phyloP scores from a whole-genome alignment of 2,329 filamentous ascomycete genomes.

The Penicillium sp. region DNA sequence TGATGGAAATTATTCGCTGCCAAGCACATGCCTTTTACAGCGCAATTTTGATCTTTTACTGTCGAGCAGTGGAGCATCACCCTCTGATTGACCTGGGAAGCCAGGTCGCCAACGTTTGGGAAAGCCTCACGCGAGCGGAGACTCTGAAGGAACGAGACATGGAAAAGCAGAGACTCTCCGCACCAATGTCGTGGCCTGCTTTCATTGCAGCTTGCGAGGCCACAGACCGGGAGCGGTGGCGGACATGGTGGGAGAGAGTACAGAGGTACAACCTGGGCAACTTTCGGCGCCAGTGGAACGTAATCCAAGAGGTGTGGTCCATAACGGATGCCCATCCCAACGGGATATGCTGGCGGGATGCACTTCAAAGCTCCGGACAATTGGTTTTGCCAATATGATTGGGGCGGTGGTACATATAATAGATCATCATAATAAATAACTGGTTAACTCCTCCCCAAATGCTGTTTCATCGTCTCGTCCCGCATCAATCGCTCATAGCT shows the following conservation, averaged over 20 bases:
- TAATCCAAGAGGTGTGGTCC: conserved; percentile 21
- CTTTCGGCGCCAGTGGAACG: conserved; percentile 19
- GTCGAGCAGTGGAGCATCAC: conserved; percentile 14
- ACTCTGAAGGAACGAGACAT: conserved; percentile 14
- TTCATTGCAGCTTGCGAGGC: conserved; percentile 25
- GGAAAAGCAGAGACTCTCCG: conserved; percentile 13
- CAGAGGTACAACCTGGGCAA: conserved; percentile 22
- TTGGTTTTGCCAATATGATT: conserved; percentile 19
- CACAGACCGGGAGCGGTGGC: conserved; percentile 14
- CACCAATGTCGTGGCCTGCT: conserved; percentile 25
- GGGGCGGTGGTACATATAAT: neutral
- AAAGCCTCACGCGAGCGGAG: conserved; percentile 17
- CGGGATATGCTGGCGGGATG: conserved; percentile 17
- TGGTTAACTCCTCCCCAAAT: too few relatives aligned
- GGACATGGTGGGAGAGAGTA: conserved; percentile 20
- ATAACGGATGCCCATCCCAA: conserved; percentile 15
- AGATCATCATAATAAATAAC: too few relatives aligned
- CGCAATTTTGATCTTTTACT: conserved; percentile 16
- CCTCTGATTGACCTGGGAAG: conserved; percentile 2
- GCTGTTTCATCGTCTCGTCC: too few relatives aligned
- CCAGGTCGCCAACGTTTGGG: conserved; percentile 10
- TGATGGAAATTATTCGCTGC: conserved; percentile 12
- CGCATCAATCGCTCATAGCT: too few relatives aligned
- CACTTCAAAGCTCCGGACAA: conserved; percentile 14
- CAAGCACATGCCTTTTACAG: conserved; percentile 20